Conservation (phyloP, 768 basidiomycete genomes). For the Naganishia kalamii region DNA sequence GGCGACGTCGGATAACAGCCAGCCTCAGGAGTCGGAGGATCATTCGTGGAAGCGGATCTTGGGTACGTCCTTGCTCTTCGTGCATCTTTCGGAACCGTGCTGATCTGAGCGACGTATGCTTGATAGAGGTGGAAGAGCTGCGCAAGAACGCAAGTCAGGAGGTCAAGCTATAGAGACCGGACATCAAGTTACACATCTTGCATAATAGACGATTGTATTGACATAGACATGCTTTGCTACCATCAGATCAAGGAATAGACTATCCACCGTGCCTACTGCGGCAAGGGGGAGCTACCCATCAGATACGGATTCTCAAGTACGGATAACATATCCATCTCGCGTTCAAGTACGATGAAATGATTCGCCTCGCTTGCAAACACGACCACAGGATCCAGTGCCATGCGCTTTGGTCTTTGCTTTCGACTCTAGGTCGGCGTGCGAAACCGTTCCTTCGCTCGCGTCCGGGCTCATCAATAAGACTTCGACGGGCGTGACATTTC, state of each 20-base stretch:
- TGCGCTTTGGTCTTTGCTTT: no score
- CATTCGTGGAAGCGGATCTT: slow-evolving; percentile 44
- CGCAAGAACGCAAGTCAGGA: slow-evolving; percentile 3
- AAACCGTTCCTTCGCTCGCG: no score
- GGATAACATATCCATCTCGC: neutral
- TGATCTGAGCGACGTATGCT: neutral
- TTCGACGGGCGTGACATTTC: no score
- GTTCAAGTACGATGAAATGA: neutral
- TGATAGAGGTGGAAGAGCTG: slow-evolving; percentile 1
- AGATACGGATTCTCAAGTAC: no score
- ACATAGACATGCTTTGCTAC: neutral
- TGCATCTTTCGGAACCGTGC: neutral
- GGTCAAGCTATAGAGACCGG: slow-evolving; percentile 4
- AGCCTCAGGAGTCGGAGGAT: slow-evolving; percentile 28
- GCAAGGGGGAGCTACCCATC: no score
- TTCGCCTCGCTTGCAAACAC: no score
- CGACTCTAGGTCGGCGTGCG: no score
- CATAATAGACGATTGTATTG: slow-evolving; percentile 6
- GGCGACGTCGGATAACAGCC: slow-evolving; percentile 17
- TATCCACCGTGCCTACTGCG: neutral
- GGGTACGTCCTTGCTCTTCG: slow-evolving; percentile 23
- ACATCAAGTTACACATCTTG: neutral
- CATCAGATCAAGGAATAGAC: neutral
- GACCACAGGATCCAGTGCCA: no score
- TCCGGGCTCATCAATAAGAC: no score